A percentile compares a stretch with the other conserved stretches of the same genome.
These are phyloP conservation scores for Kuraishia piskuri DNA, from an alignment of 805 yeast genomes.

Conservation along the genomic window DNA sequence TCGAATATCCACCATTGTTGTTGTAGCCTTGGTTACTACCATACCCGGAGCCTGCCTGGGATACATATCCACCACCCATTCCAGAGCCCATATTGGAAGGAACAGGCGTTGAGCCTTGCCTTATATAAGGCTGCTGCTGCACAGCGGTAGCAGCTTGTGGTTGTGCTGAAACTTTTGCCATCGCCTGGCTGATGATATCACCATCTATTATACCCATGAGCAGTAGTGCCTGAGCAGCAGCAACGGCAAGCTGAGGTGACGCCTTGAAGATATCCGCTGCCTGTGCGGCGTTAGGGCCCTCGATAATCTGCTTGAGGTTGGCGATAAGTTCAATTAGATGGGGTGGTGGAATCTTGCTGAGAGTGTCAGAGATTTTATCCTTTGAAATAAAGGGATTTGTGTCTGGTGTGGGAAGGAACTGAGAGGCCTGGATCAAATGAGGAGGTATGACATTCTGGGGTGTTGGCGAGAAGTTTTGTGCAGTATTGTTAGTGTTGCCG, in stretches of 20 bases:
- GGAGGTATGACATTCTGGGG: conserved; percentile 29
- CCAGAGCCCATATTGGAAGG: not conserved
- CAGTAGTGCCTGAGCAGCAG: conserved; percentile 66
- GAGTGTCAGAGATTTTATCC: conserved; percentile 52
- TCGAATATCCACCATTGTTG: conserved; percentile 10
- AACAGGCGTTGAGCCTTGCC: not conserved
- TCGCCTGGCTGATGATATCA: conserved; percentile 55
- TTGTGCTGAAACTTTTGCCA: conserved; percentile 6
- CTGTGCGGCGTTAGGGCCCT: conserved; percentile 39
- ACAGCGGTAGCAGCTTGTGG: conserved; percentile 18
- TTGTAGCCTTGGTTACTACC: conserved; percentile 7
- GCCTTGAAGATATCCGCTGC: conserved; percentile 45
- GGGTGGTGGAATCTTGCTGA: conserved; percentile 61
- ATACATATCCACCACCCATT: not conserved
- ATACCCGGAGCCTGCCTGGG: conserved; percentile 6
- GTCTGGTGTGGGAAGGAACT: conserved; percentile 41
- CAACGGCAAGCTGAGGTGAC: conserved; percentile 49
- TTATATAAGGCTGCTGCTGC: conserved; percentile 4
- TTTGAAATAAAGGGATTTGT: conserved; percentile 26
- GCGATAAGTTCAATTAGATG: conserved; percentile 62
- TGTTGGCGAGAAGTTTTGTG: not conserved
- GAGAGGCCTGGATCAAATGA: conserved; percentile 44
- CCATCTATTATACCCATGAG: conserved; percentile 71
- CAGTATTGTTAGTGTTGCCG: conserved; percentile 3
- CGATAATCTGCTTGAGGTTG: conserved; percentile 48